These are phyloP conservation scores for Phaffomyces antillensis DNA, from an alignment of 805 yeast genomes.

Conservation along the genomic window DNA sequence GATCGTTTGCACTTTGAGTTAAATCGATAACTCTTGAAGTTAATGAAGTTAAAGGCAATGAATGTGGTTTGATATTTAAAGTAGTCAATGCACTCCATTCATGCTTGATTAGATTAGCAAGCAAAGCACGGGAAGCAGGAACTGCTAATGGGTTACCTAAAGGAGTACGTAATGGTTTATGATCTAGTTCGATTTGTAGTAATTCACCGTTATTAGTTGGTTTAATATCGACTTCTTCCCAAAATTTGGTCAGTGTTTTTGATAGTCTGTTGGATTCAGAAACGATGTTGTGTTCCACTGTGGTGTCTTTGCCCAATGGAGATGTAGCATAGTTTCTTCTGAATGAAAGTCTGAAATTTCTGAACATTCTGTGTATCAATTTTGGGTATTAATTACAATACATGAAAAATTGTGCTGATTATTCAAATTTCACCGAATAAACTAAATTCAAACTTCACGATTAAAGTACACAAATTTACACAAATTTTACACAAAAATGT, in stretches of 20 bases:
- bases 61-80: constrained; percentile 63
- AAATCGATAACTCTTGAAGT: constrained; percentile 85
- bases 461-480: neutral
- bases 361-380: constrained; percentile 2
- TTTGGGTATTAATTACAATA: neutral
- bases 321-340: constrained; percentile 4
- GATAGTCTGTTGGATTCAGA: constrained; percentile 66
- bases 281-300: constrained; percentile 44
- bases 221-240: constrained; percentile 63
- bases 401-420: no score
- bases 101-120: constrained; percentile 72
- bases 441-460: neutral
- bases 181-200: constrained; percentile 58
- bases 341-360: constrained; percentile 6
- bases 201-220: constrained; percentile 23
- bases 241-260: constrained; percentile 65
- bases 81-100: constrained; percentile 81
- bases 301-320: constrained; percentile 21
- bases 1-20: constrained; percentile 30
- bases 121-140: constrained; percentile 48
- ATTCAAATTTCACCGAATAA: no score
- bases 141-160: constrained; percentile 62
- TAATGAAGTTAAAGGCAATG: constrained; percentile 82
- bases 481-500: constrained; percentile 23
- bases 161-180: constrained; percentile 78